Conservation (phyloP, 202 grass and related monocot genomes). For the Carex sylvatica region DNA sequence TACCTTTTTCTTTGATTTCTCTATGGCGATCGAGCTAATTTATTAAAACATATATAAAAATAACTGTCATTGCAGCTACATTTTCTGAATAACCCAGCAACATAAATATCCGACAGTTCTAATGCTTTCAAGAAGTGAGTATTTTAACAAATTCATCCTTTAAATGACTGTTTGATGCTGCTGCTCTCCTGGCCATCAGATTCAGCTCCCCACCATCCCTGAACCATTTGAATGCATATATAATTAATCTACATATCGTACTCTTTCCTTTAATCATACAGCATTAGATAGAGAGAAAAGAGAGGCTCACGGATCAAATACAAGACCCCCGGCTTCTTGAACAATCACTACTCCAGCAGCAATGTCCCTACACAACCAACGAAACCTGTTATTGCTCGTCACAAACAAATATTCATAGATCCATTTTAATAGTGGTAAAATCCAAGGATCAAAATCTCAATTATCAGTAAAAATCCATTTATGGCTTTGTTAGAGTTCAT, state of each 20-base stretch:
- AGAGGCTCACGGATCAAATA: conserved; percentile 84
- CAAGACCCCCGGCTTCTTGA: conserved; percentile 81
- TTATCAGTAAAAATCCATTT: not conserved
- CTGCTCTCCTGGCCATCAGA: conserved; percentile 64
- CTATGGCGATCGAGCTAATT: conserved; percentile 5
- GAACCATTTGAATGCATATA: conserved; percentile 15
- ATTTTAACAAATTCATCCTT: conserved; percentile 70
- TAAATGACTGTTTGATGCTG: conserved; percentile 73
- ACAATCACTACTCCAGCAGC: conserved; percentile 90
- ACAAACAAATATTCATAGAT: not conserved
- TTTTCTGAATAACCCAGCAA: not conserved
- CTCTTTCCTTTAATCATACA: not conserved
- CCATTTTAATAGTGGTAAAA: not conserved
- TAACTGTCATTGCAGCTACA: conserved; percentile 9
- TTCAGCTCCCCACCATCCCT: conserved; percentile 78
- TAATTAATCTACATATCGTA: not conserved
- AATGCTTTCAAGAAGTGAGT: conserved; percentile 21
- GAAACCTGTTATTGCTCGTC: not conserved
- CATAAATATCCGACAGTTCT: not conserved
- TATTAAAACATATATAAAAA: conserved; percentile 15
- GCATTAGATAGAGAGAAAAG: not conserved
- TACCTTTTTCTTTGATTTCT: not conserved
- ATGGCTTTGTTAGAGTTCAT: not conserved
- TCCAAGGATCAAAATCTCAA: not conserved
- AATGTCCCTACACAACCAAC: conserved; percentile 61